phyloP scores from a whole-genome alignment of 768 basidiomycete genomes.

The Kwoniella dendrophila region DNA sequence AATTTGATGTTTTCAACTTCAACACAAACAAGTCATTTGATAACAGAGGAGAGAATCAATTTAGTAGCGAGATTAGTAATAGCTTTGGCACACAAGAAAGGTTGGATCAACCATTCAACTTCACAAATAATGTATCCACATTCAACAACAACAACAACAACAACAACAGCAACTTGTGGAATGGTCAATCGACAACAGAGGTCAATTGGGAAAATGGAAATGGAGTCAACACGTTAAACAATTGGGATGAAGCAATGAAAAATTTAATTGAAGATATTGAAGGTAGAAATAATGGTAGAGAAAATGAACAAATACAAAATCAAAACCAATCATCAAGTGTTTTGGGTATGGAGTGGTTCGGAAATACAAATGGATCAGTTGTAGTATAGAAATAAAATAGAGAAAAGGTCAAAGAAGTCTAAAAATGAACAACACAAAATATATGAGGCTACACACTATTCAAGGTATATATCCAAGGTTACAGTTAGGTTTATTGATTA shows the following conservation, averaged over 20 bases:
- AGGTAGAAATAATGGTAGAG: conserved; percentile 16
- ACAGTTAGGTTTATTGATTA: not conserved
- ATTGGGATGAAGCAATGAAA: conserved; percentile 51
- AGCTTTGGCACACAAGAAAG: conserved; percentile 33
- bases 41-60: conserved; percentile 28
- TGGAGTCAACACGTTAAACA: not conserved
- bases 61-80: conserved; percentile 42
- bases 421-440: not conserved
- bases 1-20: conserved; percentile 15
- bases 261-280: conserved; percentile 35
- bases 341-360: conserved; percentile 24
- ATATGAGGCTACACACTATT: not conserved
- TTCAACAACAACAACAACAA: not conserved
- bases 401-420: conserved; percentile 3
- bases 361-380: not conserved
- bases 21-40: conserved; percentile 15
- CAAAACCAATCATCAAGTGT: conserved; percentile 7
- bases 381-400: conserved; percentile 5
- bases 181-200: conserved; percentile 14
- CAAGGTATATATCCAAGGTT: not conserved
- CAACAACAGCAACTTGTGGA: conserved; percentile 8
- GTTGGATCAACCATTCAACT: conserved; percentile 8
- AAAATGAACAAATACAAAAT: not conserved
- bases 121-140: not conserved
- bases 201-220: not conserved